Conservation (phyloP, 2,329 filamentous ascomycete species). For the Colletotrichum sidae region DNA sequence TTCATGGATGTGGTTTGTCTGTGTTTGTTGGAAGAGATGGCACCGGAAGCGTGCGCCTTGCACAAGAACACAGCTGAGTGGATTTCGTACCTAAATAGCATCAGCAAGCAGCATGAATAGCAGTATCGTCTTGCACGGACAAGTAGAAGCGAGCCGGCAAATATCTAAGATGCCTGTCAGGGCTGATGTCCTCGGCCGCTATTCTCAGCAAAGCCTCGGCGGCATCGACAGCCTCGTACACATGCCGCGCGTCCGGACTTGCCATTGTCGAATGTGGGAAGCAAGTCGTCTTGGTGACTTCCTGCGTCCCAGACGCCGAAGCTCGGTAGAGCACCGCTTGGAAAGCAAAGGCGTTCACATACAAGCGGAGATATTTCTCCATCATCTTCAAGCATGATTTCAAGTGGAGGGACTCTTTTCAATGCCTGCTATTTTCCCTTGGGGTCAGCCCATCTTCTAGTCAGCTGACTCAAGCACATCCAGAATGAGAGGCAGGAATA, state of each 20-base stretch:
- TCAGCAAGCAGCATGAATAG: too few relatives aligned
- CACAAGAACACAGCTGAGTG: slow-evolving; percentile 74
- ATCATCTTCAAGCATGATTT: too few relatives aligned
- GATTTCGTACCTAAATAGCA: slow-evolving; percentile 48
- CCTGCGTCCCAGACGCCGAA: too few relatives aligned
- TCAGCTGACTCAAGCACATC: background rate
- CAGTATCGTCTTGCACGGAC: slow-evolving; percentile 49
- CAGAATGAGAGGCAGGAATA: background rate
- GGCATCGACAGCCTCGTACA: too few relatives aligned
- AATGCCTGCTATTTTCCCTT: slow-evolving; percentile 8
- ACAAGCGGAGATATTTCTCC: too few relatives aligned
- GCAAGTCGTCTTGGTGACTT: too few relatives aligned
- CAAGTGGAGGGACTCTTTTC: slow-evolving; percentile 9
- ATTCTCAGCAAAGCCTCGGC: too few relatives aligned
- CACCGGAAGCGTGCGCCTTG: slow-evolving; percentile 50
- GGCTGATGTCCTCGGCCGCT: too few relatives aligned
- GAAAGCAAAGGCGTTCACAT: too few relatives aligned
- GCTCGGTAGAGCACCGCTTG: too few relatives aligned
- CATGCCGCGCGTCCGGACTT: too few relatives aligned
- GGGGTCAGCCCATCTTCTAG: slow-evolving; percentile 13
- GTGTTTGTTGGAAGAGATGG: slow-evolving; percentile 12
- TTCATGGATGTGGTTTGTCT: slow-evolving; percentile 2
- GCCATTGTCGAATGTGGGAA: too few relatives aligned
- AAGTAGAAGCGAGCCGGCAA: slow-evolving; percentile 66
- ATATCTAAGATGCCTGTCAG: slow-evolving; percentile 18